These are phyloP conservation scores for Cylindricascospora bacillispora DNA, from an alignment of 1,139 yeast genomes.

Conservation along the genomic window DNA sequence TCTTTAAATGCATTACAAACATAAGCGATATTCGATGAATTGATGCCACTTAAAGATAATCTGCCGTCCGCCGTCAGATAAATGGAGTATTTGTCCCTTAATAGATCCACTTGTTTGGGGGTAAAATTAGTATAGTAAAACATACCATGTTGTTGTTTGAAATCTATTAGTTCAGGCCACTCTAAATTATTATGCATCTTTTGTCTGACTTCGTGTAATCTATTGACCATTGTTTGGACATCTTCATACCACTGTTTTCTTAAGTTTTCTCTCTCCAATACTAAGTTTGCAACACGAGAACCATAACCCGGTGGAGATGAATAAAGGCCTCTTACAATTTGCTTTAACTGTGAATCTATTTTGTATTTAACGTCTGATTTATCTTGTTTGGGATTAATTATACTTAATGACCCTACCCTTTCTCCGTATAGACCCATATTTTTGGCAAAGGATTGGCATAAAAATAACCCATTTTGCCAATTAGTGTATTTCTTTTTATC, in stretches of 20 bases:
- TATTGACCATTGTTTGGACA: constrained; percentile 60
- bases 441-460: constrained; percentile 90
- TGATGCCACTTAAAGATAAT: constrained; percentile 83
- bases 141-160: constrained; percentile 73
- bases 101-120: constrained; percentile 52
- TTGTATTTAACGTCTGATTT: constrained; percentile 21
- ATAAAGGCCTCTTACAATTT: constrained; percentile 72
- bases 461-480: constrained; percentile 38
- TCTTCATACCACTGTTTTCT: constrained; percentile 68
- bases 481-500: constrained; percentile 16
- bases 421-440: constrained; percentile 97
- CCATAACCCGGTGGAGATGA: constrained; percentile 96
- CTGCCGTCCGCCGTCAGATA: constrained; percentile 87
- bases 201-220: constrained; percentile 62
- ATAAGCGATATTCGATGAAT: constrained; percentile 65
- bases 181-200: constrained; percentile 41
- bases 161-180: constrained; percentile 74
- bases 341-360: constrained; percentile 60
- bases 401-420: constrained; percentile 73
- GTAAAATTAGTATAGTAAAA: constrained; percentile 81
- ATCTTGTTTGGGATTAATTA: constrained; percentile 33
- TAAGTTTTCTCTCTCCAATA: constrained; percentile 50
- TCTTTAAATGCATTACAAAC: constrained; percentile 17
- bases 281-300: constrained; percentile 70
- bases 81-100: constrained; percentile 62